phyloP scores from a whole-genome alignment of 2,329 filamentous ascomycete species.

The Aphanoascus verrucosus region DNA sequence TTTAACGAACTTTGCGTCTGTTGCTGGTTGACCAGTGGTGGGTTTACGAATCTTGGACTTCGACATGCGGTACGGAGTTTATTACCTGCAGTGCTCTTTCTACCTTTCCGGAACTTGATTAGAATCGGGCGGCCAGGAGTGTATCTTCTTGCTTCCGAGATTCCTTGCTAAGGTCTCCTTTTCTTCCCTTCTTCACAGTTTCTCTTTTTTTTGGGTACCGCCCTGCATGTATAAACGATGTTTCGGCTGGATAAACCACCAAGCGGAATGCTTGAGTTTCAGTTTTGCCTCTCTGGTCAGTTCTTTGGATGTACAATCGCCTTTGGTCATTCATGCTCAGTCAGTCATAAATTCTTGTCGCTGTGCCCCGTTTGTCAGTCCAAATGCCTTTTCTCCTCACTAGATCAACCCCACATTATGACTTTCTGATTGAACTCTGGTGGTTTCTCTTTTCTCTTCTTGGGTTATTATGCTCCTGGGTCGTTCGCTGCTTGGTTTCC shows the following conservation, averaged over 20 bases:
- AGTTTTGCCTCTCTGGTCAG: not conserved
- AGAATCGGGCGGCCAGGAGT: not conserved
- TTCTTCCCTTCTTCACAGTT: not conserved
- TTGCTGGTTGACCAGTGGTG: not conserved
- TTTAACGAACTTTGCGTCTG: constrained; percentile 3
- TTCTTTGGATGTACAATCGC: not conserved
- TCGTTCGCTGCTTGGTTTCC: too few species aligned
- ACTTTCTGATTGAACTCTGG: too few species aligned
- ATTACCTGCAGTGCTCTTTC: constrained; percentile 3
- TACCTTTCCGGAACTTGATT: not conserved
- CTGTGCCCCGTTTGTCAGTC: too few species aligned
- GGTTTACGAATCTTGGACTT: not conserved
- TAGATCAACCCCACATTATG: too few species aligned
- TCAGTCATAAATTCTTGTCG: not conserved
- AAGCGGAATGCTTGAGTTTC: not conserved
- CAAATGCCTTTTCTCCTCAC: too few species aligned
- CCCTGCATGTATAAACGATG: constrained; percentile 8
- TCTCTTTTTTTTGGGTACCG: not conserved
- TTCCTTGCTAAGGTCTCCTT: not conserved
- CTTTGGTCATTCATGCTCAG: not conserved
- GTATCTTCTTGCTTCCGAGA: not conserved
- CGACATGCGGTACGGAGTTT: not conserved
- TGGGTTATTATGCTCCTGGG: too few species aligned
- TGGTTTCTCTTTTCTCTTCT: too few species aligned
- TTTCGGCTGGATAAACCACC: constrained; percentile 2